These are phyloP conservation scores for Thermothielavioides terrestris DNA, from an alignment of 495 filamentous ascomycete genomes.

Conservation along the genomic window DNA sequence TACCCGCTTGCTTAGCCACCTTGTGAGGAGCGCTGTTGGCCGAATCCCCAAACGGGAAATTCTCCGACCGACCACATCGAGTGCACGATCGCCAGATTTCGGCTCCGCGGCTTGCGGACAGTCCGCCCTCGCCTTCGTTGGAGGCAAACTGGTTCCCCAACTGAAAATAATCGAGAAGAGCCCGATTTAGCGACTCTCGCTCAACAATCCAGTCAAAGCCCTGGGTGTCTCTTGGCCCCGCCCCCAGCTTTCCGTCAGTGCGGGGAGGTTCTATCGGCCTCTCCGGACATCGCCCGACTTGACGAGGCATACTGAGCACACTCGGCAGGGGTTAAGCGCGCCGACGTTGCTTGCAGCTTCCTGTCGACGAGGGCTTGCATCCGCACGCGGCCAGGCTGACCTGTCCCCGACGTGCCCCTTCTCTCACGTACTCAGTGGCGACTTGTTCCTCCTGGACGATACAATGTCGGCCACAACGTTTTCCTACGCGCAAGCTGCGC, in stretches of 20 bases:
- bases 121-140: background rate
- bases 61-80: background rate
- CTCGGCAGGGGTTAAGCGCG: constrained; percentile 9
- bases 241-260: constrained; percentile 14
- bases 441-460: background rate
- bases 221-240: background rate
- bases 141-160: background rate
- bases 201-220: background rate
- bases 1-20: background rate
- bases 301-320: constrained; percentile 9
- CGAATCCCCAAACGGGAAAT: constrained; percentile 1
- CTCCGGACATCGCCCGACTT: constrained; percentile 25
- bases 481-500: constrained; percentile 94
- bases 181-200: background rate
- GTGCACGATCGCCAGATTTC: background rate
- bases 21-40: background rate
- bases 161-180: background rate
- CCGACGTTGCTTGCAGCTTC: background rate
- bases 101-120: background rate
- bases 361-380: constrained; percentile 1
- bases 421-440: background rate
- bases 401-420: background rate
- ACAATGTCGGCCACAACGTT: constrained; percentile 46
- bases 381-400: background rate
- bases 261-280: constrained; percentile 22